Evolutionary conservation across 805 yeast species (phyloP).

Genomic region (Monosporozyma aquatica): DNA sequence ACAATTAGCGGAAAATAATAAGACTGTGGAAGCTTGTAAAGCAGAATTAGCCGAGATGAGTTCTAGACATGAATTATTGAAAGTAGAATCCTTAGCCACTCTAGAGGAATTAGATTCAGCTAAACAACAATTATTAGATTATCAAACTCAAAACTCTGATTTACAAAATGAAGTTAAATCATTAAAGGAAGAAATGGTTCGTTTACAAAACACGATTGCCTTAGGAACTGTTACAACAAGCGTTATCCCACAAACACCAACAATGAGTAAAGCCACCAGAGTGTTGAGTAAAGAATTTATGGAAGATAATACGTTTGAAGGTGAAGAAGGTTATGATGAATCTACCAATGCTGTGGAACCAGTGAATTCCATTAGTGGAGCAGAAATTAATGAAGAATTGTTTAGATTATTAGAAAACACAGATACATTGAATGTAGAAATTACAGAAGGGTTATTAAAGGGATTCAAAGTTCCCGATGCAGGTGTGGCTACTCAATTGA

Average conservation of each 20-base stretch:
- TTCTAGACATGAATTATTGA: slow-evolving; percentile 51
- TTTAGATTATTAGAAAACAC: slow-evolving; percentile 65
- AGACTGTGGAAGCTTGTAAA: slow-evolving; percentile 50
- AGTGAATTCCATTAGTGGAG: slow-evolving; percentile 42
- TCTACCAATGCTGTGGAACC: slow-evolving; percentile 15
- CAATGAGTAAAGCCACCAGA: slow-evolving; percentile 18
- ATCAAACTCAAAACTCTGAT: slow-evolving; percentile 57
- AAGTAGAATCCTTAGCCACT: slow-evolving; percentile 52
- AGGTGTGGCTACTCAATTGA: slow-evolving; percentile 71
- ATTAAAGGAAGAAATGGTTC: slow-evolving; percentile 40
- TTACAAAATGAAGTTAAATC: slow-evolving; percentile 49
- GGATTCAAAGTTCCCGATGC: slow-evolving; percentile 81
- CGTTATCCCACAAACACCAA: slow-evolving; percentile 29
- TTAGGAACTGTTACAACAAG: slow-evolving; percentile 23
- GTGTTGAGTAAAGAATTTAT: slow-evolving; percentile 4
- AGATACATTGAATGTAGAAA: slow-evolving; percentile 65
- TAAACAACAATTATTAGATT: slow-evolving; percentile 47
- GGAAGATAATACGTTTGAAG: slow-evolving; percentile 7
- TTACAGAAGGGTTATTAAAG: slow-evolving; percentile 75
- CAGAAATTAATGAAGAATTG: slow-evolving; percentile 67
- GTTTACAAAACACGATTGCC: slow-evolving; percentile 31
- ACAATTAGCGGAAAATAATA: slow-evolving; percentile 46
- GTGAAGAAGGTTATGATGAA: slow-evolving; percentile 4
- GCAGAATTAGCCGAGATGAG: slow-evolving; percentile 51
- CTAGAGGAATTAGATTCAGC: slow-evolving; percentile 55